A percentile compares a stretch with the other conserved stretches of the same genome.
phyloP scores from a whole-genome alignment of 257 asterid genomes.

The Ehretia macrophylla region DNA sequence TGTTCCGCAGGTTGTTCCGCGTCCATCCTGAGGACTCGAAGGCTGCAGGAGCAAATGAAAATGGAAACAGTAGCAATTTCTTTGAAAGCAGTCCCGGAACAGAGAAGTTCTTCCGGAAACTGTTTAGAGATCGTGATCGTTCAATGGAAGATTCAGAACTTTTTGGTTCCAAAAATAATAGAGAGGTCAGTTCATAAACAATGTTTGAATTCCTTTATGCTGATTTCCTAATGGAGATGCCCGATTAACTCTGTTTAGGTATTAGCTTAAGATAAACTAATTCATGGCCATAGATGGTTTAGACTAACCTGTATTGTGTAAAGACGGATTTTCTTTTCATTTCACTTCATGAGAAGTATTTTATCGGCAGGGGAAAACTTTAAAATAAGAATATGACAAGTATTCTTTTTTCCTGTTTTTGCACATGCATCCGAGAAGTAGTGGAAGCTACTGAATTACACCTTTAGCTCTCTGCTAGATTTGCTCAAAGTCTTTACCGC shows the following conservation, averaged over 20 bases:
- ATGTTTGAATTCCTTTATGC: background rate
- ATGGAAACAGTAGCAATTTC: slow-evolving; percentile 34
- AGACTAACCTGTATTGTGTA: too few relatives aligned
- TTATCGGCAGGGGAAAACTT: too few relatives aligned
- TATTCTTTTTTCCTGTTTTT: too few relatives aligned
- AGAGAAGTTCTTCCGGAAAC: slow-evolving; percentile 76
- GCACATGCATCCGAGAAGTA: background rate
- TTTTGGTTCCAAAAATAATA: slow-evolving; percentile 63
- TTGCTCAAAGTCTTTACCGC: background rate
- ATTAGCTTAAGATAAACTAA: background rate
- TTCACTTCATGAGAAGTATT: too few relatives aligned
- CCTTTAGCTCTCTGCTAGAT: too few relatives aligned
- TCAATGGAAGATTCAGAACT: slow-evolving; percentile 94
- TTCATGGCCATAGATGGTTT: too few relatives aligned
- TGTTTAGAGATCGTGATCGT: slow-evolving; percentile 89
- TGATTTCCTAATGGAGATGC: background rate
- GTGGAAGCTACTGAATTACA: background rate
- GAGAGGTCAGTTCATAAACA: slow-evolving; percentile 49
- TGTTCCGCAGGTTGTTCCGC: slow-evolving; percentile 73
- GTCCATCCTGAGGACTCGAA: slow-evolving; percentile 84
- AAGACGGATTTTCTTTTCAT: too few relatives aligned
- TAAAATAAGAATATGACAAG: too few relatives aligned
- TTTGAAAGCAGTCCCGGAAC: slow-evolving; percentile 93
- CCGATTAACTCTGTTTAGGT: background rate
- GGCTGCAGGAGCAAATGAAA: slow-evolving; percentile 37